phyloP scores from a whole-genome alignment of 768 basidiomycete species.

The Botryobasidium botryosum region DNA sequence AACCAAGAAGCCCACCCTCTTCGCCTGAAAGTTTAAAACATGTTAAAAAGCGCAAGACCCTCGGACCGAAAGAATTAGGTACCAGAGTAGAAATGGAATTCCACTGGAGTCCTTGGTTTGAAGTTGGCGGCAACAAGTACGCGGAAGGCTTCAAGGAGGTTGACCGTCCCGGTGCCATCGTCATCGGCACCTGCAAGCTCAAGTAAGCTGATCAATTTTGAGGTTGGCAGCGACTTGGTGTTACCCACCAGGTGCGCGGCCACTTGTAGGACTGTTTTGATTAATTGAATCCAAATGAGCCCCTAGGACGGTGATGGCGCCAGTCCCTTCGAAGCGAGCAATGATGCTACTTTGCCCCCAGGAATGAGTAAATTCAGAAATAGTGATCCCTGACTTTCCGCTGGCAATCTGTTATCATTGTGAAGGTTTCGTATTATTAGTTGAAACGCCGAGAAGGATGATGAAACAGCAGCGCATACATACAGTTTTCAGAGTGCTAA shows the following conservation, averaged over 20 bases:
- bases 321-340: neutral
- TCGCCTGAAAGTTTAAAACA: too few species aligned
- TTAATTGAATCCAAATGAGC: conserved; percentile 10
- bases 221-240: neutral
- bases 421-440: too few species aligned
- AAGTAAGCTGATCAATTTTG: neutral
- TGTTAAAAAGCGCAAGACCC: conserved; percentile 9
- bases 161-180: conserved; percentile 49
- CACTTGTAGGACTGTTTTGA: conserved; percentile 5
- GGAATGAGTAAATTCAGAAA: neutral
- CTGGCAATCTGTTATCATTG: neutral
- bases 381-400: neutral
- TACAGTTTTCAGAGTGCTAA: neutral
- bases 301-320: conserved; percentile 4
- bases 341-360: neutral
- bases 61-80: conserved; percentile 31
- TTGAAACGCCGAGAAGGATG: too few species aligned
- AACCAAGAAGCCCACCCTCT: conserved; percentile 78
- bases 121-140: conserved; percentile 52
- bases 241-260: conserved; percentile 8
- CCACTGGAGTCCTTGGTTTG: conserved; percentile 44
- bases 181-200: conserved; percentile 41
- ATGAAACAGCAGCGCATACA: too few species aligned
- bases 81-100: conserved; percentile 76
- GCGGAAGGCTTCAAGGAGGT: conserved; percentile 63